phyloP scores from a whole-genome alignment of 2,329 filamentous ascomycete genomes.

The Cephalotrichum gorgonifer region DNA sequence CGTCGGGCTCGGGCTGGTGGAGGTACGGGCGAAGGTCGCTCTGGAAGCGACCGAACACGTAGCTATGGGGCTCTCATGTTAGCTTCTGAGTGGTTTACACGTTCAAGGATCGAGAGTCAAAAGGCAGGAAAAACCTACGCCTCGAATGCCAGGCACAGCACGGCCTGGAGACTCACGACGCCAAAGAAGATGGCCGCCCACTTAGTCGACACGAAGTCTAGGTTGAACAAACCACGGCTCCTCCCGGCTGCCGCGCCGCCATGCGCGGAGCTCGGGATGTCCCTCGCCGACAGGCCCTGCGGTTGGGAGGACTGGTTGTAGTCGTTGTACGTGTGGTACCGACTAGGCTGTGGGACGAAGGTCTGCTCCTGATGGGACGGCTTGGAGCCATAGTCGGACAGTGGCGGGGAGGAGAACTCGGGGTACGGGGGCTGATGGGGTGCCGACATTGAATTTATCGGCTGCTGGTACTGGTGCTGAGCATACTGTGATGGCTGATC shows the following conservation, averaged over 20 bases:
- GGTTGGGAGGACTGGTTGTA: slow-evolving; percentile 22
- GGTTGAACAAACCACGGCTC: slow-evolving; percentile 12
- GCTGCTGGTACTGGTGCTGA: slow-evolving; percentile 9
- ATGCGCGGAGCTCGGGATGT: slow-evolving; percentile 19
- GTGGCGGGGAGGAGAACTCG: not conserved
- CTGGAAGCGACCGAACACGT: slow-evolving; percentile 85
- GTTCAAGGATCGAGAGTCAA: not conserved
- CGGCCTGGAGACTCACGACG: slow-evolving; percentile 63
- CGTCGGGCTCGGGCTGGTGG: slow-evolving; percentile 22
- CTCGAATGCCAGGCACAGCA: slow-evolving; percentile 75
- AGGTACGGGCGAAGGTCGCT: slow-evolving; percentile 34
- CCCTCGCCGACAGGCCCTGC: slow-evolving; percentile 9
- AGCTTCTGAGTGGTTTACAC: not conserved
- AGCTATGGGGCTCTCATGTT: slow-evolving; percentile 43
- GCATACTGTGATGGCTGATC: slow-evolving; percentile 1
- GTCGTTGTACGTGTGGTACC: slow-evolving; percentile 10
- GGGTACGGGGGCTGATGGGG: slow-evolving; percentile 14
- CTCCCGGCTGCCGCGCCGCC: slow-evolving; percentile 19
- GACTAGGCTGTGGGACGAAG: not conserved
- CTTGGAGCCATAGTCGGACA: not conserved
- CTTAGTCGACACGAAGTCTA: slow-evolving; percentile 70
- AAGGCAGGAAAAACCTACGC: slow-evolving; percentile 48
- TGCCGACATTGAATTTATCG: too few relatives aligned
- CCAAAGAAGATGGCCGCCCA: slow-evolving; percentile 86
- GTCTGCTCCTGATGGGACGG: slow-evolving; percentile 1